Evolutionary conservation across 2,329 filamentous ascomycete species (phyloP), one percentile per base, ranked within the genome.

Genomic region (Nannizziopsis arthrosporioides): DNA sequence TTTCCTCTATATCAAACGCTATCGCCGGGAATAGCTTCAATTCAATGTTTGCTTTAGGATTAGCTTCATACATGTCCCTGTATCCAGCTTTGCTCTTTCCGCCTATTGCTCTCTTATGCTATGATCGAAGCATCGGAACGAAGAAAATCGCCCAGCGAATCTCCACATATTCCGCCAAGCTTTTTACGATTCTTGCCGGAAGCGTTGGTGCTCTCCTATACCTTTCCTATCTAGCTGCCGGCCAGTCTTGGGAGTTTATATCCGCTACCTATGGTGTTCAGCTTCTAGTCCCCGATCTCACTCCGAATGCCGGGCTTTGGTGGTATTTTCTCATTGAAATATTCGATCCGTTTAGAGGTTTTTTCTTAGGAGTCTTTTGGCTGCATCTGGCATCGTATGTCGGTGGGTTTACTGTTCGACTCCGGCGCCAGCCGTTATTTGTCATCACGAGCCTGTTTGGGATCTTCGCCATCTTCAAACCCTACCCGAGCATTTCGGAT

Each of bases 321-420:
- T 98, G 92, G 92, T 98, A 98, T 68, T 98, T 98, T 69, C 96
- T 98, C 63, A 94, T 93, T 56, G 90, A 98, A 63, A 98, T 98
- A 81, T 98, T 98, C 64, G 92, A 98, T 68, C 90, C 89, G 1
- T 98, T 98, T 75, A 79, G 92, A 35, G 82, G 84, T 57, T 98
- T 98, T 73, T 98, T 96, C 74, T 77, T 98, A 2, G 92, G 85
- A 47, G 89, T 98, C 42, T 98, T 98, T 70, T 96, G 93, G 88
- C 76, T 98, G 52, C 92, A 98, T 63, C 79, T 96, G 50, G 80
- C 84, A 0, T 84, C 85, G 35, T 98, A 98, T 66, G 85, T 94
- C 32, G 84, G 84, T 12, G 90, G 86, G 0, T 71, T 98, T 37
- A 87, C 83, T 10, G 76, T 95, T 48, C 83, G 90, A 50, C 71